These are phyloP conservation scores for Isoetes taiwanensis DNA, from an alignment of 75 land plant genomes.

Conservation along the genomic window DNA sequence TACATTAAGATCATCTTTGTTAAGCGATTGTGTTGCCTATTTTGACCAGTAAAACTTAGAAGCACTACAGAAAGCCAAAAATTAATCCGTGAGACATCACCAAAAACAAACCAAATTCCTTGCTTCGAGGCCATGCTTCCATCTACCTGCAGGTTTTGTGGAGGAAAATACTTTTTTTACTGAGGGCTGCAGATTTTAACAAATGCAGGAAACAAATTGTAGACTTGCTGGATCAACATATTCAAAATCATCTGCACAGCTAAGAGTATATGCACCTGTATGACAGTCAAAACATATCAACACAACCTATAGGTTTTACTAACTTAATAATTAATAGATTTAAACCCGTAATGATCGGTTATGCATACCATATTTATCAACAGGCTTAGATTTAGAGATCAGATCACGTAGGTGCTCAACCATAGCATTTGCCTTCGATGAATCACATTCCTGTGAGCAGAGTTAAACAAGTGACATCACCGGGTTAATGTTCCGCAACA, in stretches of 20 bases:
- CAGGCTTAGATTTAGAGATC: slow-evolving; percentile 50
- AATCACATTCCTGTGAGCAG: slow-evolving; percentile 89
- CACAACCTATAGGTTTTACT: no score
- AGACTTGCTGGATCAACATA: slow-evolving; percentile 77
- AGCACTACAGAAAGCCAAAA: slow-evolving; percentile 82
- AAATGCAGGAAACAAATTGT: background rate
- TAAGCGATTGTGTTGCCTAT: no score
- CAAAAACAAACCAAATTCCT: slow-evolving; percentile 84
- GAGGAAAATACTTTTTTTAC: no score
- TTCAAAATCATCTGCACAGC: slow-evolving; percentile 70
- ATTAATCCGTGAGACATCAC: slow-evolving; percentile 86
- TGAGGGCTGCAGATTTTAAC: no score
- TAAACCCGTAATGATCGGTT: no score
- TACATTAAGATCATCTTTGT: no score
- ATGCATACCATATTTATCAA: slow-evolving; percentile 69
- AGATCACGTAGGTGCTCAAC: slow-evolving; percentile 54
- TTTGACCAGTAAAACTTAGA: no score
- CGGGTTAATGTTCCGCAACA: no score
- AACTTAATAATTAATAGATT: no score
- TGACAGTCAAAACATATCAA: no score
- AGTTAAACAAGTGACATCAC: no score
- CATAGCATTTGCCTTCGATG: slow-evolving; percentile 75
- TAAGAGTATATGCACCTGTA: slow-evolving; percentile 52
- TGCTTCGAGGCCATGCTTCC: slow-evolving; percentile 79
- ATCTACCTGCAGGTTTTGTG: slow-evolving; percentile 43